phyloP scores from a whole-genome alignment of 2,329 filamentous ascomycete genomes.

The Aspergillus oerlinghausenensis region DNA sequence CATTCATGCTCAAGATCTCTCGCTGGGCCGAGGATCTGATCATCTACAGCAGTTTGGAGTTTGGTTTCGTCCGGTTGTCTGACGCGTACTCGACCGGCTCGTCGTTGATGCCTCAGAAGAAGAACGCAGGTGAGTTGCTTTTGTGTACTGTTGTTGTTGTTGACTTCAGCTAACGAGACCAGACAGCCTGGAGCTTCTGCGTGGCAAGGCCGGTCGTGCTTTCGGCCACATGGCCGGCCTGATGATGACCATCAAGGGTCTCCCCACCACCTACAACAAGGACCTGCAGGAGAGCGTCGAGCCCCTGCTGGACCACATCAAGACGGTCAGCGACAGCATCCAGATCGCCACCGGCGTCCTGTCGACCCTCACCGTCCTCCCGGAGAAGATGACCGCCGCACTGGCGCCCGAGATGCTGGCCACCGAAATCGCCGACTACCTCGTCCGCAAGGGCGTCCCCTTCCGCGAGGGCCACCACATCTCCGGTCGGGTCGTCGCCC shows the following conservation, averaged over 20 bases:
- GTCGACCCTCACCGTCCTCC: conserved; percentile 63
- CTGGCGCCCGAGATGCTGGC: conserved; percentile 82
- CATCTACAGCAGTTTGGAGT: conserved; percentile 72
- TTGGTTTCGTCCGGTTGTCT: conserved; percentile 69
- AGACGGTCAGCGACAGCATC: conserved; percentile 75
- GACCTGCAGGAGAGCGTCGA: conserved; percentile 85
- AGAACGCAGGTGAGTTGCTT: conserved; percentile 58
- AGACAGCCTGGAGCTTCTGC: conserved; percentile 68
- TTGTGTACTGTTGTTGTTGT: too few species aligned
- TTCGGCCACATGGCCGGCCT: conserved; percentile 80
- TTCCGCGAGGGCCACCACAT: conserved; percentile 81
- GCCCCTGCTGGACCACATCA: conserved; percentile 78
- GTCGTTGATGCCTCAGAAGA: conserved; percentile 78
- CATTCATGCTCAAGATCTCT: conserved; percentile 74
- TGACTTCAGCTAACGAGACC: background rate
- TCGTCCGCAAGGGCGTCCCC: conserved; percentile 55
- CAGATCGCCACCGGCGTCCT: conserved; percentile 79
- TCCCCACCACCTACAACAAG: conserved; percentile 84
- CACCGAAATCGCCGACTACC: conserved; percentile 47
- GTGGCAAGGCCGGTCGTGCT: conserved; percentile 70
- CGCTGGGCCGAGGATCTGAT: conserved; percentile 84
- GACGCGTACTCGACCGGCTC: conserved; percentile 77
- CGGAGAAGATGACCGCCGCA: conserved; percentile 72
- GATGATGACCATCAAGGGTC: conserved; percentile 69
- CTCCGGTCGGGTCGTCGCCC: conserved; percentile 66